A percentile compares a stretch with the other conserved stretches of the same genome.
Conservation (phyloP, 805 yeast species). For the Komagataella populi region DNA sequence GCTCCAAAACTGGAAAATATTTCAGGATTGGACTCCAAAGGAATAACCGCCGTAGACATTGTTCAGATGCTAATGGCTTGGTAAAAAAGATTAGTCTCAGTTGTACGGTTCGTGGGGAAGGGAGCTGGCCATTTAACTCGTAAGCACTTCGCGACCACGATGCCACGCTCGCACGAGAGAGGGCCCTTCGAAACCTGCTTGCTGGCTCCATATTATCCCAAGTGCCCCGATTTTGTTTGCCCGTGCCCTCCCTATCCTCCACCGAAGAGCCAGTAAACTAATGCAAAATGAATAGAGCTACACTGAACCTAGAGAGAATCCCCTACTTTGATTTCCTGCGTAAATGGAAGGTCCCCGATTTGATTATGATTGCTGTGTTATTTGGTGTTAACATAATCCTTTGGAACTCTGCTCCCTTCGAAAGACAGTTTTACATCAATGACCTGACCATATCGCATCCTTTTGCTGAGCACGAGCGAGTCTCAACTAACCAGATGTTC, state of each 20-base stretch:
- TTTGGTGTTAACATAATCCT: constrained; percentile 8
- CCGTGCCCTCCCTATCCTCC: not conserved
- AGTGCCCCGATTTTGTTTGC: not conserved
- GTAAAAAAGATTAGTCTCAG: no score
- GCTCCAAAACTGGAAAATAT: constrained; percentile 61
- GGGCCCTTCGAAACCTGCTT: not conserved
- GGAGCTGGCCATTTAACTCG: not conserved
- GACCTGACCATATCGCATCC: constrained; percentile 78
- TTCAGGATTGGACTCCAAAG: constrained; percentile 83
- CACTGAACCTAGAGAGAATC: constrained; percentile 10
- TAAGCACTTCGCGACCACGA: not conserved
- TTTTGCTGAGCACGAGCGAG: constrained; percentile 60
- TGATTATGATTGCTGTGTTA: constrained; percentile 10
- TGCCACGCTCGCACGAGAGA: not conserved
- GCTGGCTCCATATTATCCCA: not conserved
- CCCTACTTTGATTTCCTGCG: constrained; percentile 8
- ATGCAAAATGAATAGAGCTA: constrained; percentile 9
- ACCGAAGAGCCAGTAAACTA: not conserved
- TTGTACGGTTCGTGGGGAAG: not conserved
- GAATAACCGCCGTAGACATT: constrained; percentile 49
- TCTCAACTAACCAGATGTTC: constrained; percentile 40
- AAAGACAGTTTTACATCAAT: constrained; percentile 63
- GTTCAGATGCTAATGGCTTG: constrained; percentile 21
- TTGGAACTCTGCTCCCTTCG: constrained; percentile 40
- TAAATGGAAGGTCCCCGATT: constrained; percentile 13